Conservation (phyloP, 1,139 yeast genomes). For the Candida albicans region DNA sequence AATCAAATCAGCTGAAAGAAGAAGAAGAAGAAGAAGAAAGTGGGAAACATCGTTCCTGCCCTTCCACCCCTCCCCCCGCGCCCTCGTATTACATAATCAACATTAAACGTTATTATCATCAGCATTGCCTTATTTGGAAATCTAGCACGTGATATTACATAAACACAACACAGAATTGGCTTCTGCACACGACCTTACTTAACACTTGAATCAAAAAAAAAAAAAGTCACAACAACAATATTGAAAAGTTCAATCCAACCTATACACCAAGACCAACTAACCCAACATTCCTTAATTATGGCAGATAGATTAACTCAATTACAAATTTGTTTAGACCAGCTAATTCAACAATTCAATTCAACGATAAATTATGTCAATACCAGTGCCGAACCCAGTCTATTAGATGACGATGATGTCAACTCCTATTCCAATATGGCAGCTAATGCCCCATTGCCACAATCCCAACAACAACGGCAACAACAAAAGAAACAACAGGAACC, state of each 20-base stretch:
- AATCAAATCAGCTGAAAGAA: too few relatives aligned
- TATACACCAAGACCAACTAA: background rate
- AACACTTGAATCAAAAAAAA: background rate
- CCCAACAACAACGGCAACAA: conserved; percentile 19
- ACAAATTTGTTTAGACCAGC: conserved; percentile 88
- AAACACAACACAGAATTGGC: background rate
- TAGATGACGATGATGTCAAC: conserved; percentile 41
- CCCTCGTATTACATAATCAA: too few relatives aligned
- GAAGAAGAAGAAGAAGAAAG: too few relatives aligned
- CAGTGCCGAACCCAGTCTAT: conserved; percentile 38
- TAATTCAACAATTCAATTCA: conserved; percentile 89
- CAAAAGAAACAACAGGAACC: conserved; percentile 9
- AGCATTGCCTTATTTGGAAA: too few relatives aligned
- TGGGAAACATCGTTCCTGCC: too few relatives aligned
- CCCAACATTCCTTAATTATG: conserved; percentile 33
- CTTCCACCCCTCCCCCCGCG: too few relatives aligned
- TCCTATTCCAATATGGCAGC: conserved; percentile 46
- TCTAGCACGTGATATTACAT: background rate
- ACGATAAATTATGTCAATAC: conserved; percentile 80
- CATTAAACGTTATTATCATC: too few relatives aligned
- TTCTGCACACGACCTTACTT: background rate
- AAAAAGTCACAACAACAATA: background rate
- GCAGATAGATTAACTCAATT: conserved; percentile 90
- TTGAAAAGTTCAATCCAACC: background rate
- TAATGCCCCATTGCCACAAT: conserved; percentile 46